phyloP scores from a whole-genome alignment of 2,329 filamentous ascomycete genomes.

The Sporothrix brunneoviolacea region DNA sequence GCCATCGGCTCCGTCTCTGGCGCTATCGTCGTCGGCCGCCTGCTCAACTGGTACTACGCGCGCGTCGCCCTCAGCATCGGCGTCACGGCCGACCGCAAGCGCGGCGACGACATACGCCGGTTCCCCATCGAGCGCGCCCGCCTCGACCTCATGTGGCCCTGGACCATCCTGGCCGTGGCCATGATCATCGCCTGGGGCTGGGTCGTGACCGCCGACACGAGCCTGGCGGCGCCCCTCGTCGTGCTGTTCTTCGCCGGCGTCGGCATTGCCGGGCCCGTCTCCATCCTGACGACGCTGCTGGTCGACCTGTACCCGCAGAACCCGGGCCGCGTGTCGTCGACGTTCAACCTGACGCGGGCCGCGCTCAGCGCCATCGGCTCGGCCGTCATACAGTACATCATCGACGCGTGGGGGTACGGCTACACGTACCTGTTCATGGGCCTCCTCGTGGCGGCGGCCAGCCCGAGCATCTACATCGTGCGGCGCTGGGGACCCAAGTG shows the following conservation, averaged over 20 bases:
- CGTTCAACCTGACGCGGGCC: constrained; percentile 36
- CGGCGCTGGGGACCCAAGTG: constrained; percentile 27
- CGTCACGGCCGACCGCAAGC: constrained; percentile 41
- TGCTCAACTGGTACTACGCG: constrained; percentile 57
- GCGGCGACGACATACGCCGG: constrained; percentile 28
- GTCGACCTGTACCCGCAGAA: constrained; percentile 38
- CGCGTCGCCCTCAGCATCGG: constrained; percentile 44
- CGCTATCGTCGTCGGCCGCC: constrained; percentile 34
- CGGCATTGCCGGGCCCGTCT: constrained; percentile 33
- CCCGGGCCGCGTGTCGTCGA: constrained; percentile 34
- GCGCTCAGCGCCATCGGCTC: constrained; percentile 34
- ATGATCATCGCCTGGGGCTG: constrained; percentile 37
- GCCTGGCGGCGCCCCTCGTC: constrained; percentile 34
- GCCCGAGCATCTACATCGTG: constrained; percentile 25
- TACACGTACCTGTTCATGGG: constrained; percentile 32
- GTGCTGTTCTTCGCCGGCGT: constrained; percentile 33
- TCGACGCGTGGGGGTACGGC: constrained; percentile 35
- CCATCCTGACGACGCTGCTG: constrained; percentile 34
- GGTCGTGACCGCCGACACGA: constrained; percentile 31
- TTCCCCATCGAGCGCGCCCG: constrained; percentile 34
- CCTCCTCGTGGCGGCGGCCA: constrained; percentile 24
- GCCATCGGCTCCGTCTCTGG: constrained; percentile 31
- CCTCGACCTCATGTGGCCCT: constrained; percentile 28
- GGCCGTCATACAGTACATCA: constrained; percentile 34
- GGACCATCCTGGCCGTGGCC: constrained; percentile 38